Evolutionary conservation across 2,329 filamentous ascomycete species (phyloP).

Genomic region (Botrytis fragariae): DNA sequence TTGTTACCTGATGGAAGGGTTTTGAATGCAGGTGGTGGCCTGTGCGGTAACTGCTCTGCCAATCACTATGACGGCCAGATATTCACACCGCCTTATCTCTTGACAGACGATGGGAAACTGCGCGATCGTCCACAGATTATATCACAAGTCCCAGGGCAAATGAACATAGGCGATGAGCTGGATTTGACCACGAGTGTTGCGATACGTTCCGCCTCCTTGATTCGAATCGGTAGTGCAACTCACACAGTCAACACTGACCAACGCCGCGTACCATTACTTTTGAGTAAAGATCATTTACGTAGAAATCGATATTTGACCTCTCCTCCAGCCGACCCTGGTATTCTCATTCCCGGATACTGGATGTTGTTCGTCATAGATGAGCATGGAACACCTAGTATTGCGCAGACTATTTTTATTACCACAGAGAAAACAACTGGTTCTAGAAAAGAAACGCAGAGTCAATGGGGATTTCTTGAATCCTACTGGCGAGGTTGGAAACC

Average conservation of each 20-base stretch:
- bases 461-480: neutral
- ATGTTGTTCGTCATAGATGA: constrained; percentile 15
- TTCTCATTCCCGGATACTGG: constrained; percentile 9
- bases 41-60: constrained; percentile 6
- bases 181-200: neutral
- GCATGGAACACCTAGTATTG: neutral
- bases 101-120: neutral
- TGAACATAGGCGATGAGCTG: neutral
- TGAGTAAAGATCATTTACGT: neutral
- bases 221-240: constrained; percentile 3
- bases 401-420: neutral
- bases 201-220: neutral
- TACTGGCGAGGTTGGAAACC: constrained; percentile 11
- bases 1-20: neutral
- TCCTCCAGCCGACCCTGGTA: neutral
- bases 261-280: neutral
- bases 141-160: neutral
- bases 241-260: constrained; percentile 13
- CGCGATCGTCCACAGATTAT: neutral
- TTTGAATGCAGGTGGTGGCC: constrained; percentile 5
- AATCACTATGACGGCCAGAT: constrained; percentile 11
- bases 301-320: neutral
- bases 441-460: neutral
- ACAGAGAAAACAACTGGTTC: neutral
- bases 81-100: constrained; percentile 8